These are phyloP conservation scores for Tulasnella sp. DNA, from an alignment of 768 basidiomycete genomes.

Conservation along the genomic window DNA sequence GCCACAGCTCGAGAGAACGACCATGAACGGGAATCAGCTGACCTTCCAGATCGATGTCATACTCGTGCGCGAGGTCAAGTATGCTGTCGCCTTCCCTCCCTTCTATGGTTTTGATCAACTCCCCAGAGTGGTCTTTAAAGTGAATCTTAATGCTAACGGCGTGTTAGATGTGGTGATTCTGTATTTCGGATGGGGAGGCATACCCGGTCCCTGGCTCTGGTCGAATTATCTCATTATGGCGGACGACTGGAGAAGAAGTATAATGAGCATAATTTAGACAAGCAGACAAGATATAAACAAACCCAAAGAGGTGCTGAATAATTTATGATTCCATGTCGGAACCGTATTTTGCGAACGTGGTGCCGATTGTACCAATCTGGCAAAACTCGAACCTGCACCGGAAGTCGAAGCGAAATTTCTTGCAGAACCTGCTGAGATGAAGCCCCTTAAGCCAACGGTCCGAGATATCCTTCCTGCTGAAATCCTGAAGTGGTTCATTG, in stretches of 20 bases:
- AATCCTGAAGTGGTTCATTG: background rate
- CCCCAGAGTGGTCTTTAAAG: slow-evolving; percentile 83
- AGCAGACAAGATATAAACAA: background rate
- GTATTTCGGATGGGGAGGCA: background rate
- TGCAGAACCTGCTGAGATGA: background rate
- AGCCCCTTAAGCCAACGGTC: background rate
- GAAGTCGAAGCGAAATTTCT: background rate
- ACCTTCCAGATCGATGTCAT: slow-evolving; percentile 96
- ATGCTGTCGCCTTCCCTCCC: slow-evolving; percentile 92
- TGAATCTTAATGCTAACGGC: slow-evolving; percentile 65
- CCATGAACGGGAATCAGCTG: slow-evolving; percentile 18
- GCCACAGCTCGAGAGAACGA: background rate
- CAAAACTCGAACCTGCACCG: background rate
- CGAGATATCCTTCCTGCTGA: background rate
- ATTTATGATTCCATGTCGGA: background rate
- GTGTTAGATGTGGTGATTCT: slow-evolving; percentile 9
- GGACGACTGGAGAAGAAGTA: slow-evolving; percentile 7
- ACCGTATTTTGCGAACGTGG: background rate
- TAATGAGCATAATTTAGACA: background rate
- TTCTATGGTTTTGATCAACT: slow-evolving; percentile 74
- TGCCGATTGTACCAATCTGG: background rate
- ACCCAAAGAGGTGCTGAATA: background rate
- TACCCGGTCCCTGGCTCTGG: slow-evolving; percentile 66
- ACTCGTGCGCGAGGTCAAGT: slow-evolving; percentile 81
- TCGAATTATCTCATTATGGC: slow-evolving; percentile 45